phyloP scores from a whole-genome alignment of 192 early-diverging fungal species.

The Radiomyces spectabilis region DNA sequence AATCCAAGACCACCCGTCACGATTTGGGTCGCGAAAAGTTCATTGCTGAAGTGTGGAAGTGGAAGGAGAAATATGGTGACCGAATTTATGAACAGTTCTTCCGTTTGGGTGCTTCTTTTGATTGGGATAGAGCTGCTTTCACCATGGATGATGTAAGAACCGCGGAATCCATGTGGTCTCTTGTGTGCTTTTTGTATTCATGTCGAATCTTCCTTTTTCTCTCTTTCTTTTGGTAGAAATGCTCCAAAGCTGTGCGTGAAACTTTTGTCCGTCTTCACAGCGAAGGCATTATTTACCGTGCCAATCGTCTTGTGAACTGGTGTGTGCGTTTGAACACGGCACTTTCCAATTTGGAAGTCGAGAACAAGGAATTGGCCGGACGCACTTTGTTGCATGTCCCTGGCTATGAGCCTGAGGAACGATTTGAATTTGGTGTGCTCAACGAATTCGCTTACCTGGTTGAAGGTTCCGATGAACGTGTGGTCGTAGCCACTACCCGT shows the following conservation, averaged over 20 bases:
- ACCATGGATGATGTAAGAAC: constrained; percentile 72
- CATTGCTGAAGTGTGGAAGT: constrained; percentile 85
- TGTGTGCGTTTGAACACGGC: constrained; percentile 93
- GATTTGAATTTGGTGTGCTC: constrained; percentile 98
- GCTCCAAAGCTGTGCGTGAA: constrained; percentile 82
- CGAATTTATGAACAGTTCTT: constrained; percentile 85
- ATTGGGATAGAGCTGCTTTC: constrained; percentile 90
- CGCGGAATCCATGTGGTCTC: neutral
- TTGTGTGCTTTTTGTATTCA: neutral
- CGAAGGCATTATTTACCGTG: constrained; percentile 93
- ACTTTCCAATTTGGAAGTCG: constrained; percentile 95
- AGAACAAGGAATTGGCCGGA: constrained; percentile 82
- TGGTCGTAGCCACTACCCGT: constrained; percentile 97
- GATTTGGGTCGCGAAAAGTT: constrained; percentile 90
- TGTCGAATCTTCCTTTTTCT: neutral
- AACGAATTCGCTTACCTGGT: constrained; percentile 92
- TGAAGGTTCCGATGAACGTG: constrained; percentile 77
- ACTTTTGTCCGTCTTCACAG: constrained; percentile 92
- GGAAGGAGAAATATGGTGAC: constrained; percentile 83
- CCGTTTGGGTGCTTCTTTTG: constrained; percentile 85
- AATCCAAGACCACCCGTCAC: constrained; percentile 78
- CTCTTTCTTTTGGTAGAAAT: constrained; percentile 29
- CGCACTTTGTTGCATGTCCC: constrained; percentile 81
- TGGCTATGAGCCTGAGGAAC: constrained; percentile 87
- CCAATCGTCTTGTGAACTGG: constrained; percentile 98